A percentile compares a stretch with the other conserved stretches of the same genome.
Evolutionary conservation across 352 stramenopile species (phyloP).

Genomic region (Phytophthora agathidicida): DNA sequence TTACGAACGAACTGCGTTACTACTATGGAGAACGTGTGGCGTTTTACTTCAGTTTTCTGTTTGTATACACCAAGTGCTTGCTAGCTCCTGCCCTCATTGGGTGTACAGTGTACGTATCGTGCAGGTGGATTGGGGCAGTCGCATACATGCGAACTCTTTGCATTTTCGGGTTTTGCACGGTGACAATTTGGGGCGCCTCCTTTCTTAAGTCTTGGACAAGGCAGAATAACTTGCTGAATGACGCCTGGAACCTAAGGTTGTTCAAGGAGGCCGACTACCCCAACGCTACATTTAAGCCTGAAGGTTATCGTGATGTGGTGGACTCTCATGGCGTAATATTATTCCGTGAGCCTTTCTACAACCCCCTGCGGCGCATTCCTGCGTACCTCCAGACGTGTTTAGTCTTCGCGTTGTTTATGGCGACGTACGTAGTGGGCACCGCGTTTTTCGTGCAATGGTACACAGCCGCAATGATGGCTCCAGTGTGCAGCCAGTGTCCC

Average conservation of each 20-base stretch:
- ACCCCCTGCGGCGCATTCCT: slow-evolving; percentile 74
- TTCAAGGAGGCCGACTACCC: slow-evolving; percentile 90
- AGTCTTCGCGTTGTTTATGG: slow-evolving; percentile 82
- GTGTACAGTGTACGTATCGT: slow-evolving; percentile 68
- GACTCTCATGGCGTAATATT: slow-evolving; percentile 74
- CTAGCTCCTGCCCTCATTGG: slow-evolving; percentile 64
- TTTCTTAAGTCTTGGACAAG: slow-evolving; percentile 82
- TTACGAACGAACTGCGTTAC: slow-evolving; percentile 85
- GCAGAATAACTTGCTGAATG: slow-evolving; percentile 83
- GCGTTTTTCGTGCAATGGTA: slow-evolving; percentile 91
- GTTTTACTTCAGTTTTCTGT: slow-evolving; percentile 89
- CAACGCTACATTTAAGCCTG: slow-evolving; percentile 77
- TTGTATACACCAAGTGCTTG: slow-evolving; percentile 86
- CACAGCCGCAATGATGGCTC: slow-evolving; percentile 86
- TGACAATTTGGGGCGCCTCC: slow-evolving; percentile 76
- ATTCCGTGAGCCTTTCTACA: slow-evolving; percentile 87
- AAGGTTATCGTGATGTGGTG: slow-evolving; percentile 78
- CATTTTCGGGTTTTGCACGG: slow-evolving; percentile 81
- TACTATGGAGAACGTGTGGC: slow-evolving; percentile 86
- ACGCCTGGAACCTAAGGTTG: slow-evolving; percentile 82
- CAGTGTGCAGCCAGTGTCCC: slow-evolving; percentile 76
- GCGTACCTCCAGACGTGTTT: slow-evolving; percentile 84
- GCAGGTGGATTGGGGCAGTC: slow-evolving; percentile 69
- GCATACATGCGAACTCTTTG: slow-evolving; percentile 83
- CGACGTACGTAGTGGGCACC: slow-evolving; percentile 78